A percentile compares a stretch with the other conserved stretches of the same genome.
Conservation (phyloP, 768 basidiomycete genomes). For the Omphalotus guepiniiformis region DNA sequence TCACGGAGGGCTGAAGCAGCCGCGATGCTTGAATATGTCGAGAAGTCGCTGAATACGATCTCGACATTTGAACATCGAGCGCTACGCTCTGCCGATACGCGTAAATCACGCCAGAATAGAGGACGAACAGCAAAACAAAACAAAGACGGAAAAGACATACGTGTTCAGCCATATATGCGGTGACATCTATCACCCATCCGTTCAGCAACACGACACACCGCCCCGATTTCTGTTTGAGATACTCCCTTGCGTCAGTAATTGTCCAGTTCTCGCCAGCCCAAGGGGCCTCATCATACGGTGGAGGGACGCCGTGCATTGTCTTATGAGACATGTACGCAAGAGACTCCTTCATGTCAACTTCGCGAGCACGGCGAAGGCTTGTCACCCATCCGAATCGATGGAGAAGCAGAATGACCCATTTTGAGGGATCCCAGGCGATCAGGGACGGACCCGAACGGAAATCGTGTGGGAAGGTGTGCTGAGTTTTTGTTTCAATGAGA, state of each 20-base stretch:
- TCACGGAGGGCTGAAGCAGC: too few relatives aligned
- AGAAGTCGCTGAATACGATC: too few relatives aligned
- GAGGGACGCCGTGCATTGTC: conserved; percentile 16
- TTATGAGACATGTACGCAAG: conserved; percentile 45
- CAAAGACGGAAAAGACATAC: conserved; percentile 36
- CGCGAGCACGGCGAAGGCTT: conserved; percentile 45
- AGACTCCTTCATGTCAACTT: conserved; percentile 47
- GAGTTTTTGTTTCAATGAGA: not conserved
- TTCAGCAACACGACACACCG: conserved; percentile 54
- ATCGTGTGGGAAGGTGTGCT: conserved; percentile 80
- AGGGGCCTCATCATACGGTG: conserved; percentile 16
- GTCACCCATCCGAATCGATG: conserved; percentile 43
- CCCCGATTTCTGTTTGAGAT: conserved; percentile 23
- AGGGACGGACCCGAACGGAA: conserved; percentile 62
- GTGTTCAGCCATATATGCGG: conserved; percentile 60
- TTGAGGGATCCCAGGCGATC: conserved; percentile 76
- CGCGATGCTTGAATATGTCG: too few relatives aligned
- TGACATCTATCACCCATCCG: conserved; percentile 58
- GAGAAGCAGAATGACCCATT: conserved; percentile 66
- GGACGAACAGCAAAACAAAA: not conserved
- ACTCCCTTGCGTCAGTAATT: not conserved
- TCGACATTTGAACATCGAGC: too few relatives aligned
- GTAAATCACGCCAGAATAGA: not conserved
- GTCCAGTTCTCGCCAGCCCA: conserved; percentile 34
- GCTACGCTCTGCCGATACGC: too few relatives aligned